Conservation (phyloP, 2,329 filamentous ascomycete species). For the Botrytis tulipae region DNA sequence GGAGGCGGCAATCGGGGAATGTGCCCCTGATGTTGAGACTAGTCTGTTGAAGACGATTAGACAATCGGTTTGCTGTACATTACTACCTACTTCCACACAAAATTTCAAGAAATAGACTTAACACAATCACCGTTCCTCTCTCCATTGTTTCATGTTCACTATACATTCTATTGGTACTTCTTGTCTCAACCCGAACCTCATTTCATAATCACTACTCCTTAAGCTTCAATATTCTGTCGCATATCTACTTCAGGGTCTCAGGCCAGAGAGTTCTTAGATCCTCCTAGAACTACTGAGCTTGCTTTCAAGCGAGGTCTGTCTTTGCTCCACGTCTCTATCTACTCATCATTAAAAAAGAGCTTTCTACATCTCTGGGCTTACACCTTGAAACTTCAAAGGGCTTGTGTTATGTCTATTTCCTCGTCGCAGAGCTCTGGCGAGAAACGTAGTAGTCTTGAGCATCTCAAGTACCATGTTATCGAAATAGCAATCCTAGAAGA, state of each 20-base stretch:
- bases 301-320: background rate
- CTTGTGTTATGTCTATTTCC: background rate
- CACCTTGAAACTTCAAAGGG: background rate
- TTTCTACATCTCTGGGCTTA: too few species aligned
- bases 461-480: background rate
- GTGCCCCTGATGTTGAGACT: background rate
- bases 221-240: background rate
- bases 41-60: background rate
- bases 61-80: background rate
- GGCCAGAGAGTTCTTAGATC: background rate
- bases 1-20: background rate
- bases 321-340: too few species aligned
- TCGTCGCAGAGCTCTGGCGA: background rate
- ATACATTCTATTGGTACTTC: background rate
- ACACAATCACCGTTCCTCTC: background rate
- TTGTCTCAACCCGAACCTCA: background rate
- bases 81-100: background rate
- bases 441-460: background rate
- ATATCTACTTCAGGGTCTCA: background rate
- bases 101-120: background rate
- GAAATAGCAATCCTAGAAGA: accelerated
- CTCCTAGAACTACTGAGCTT: background rate
- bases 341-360: too few species aligned
- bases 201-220: background rate
- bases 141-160: background rate